These are phyloP conservation scores for Cryptococcus depauperatus DNA, from an alignment of 1,284 basidiomycete species.

Conservation along the genomic window DNA sequence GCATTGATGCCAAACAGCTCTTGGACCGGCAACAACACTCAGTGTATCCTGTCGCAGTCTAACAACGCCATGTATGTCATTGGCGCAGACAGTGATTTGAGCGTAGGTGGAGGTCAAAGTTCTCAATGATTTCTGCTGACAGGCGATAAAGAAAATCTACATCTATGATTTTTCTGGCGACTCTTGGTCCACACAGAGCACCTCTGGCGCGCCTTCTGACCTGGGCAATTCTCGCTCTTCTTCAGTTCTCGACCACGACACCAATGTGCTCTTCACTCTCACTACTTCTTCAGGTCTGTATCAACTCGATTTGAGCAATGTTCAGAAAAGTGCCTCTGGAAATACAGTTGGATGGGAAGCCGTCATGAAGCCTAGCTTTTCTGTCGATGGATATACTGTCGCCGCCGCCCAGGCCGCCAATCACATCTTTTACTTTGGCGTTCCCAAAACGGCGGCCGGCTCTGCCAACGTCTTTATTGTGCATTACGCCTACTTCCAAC, in stretches of 20 bases:
- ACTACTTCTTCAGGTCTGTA: conserved; percentile 42
- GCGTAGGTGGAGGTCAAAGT: conserved; percentile 41
- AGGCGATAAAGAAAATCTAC: conserved; percentile 42
- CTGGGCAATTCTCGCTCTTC: conserved; percentile 37
- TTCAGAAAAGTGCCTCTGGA: conserved; percentile 54
- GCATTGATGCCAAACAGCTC: conserved; percentile 21
- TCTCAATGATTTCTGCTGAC: background rate
- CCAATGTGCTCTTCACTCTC: conserved; percentile 61
- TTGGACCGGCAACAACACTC: conserved; percentile 42
- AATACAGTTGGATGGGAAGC: conserved; percentile 56
- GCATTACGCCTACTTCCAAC: conserved; percentile 57
- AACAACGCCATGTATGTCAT: conserved; percentile 62
- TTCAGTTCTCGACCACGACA: conserved; percentile 77
- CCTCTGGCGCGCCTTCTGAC: conserved; percentile 30
- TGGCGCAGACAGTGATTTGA: conserved; percentile 61
- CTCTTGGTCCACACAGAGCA: conserved; percentile 43
- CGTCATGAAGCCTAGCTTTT: conserved; percentile 53
- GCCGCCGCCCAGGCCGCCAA: conserved; percentile 39
- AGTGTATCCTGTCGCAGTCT: conserved; percentile 43
- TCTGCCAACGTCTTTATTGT: conserved; percentile 74
- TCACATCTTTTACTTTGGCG: conserved; percentile 59
- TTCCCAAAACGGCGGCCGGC: conserved; percentile 58
- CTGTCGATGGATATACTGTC: conserved; percentile 37
- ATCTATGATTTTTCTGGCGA: conserved; percentile 41
- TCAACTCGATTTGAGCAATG: conserved; percentile 57